Base-by-base conservation (phyloP, 179 eudicot genomes). In the Silene coronaria region DNA sequence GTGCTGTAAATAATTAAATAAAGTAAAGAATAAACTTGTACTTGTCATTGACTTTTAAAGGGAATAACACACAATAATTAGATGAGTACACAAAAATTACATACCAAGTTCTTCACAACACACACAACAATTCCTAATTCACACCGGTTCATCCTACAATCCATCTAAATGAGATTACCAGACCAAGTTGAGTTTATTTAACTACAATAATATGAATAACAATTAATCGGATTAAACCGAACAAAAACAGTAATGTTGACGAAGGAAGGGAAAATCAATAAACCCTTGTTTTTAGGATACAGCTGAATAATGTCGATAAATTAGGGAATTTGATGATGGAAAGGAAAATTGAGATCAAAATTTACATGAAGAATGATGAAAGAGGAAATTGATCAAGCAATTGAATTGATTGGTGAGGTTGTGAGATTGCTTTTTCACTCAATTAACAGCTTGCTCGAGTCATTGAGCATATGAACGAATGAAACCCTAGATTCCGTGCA, bases 241-340 rank as follows among this genome's bases (percentile, higher is more conserved):
- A 17, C 6, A 22, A 21, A 77, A 77, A 71, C 61, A 69, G 62
- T 70, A 70, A 51, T 48, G 1, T 22, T 30, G 73, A 17, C 34
- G 38, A 36, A 13, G 19, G 51, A 42, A 57, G 3, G 6, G 13
- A 12, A 45, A 45, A 45, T 2, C 4, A 58, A 42, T 2, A 73
- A 73, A 34, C 81, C 77, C 71, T 74, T 73, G 27, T 48, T 73
- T 28, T 45, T 11, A 0, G 51, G 51, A 45, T 45, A 45, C 14
- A 0, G 51, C 11, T 45, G 51, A 45, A 45, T 11, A 11, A 12
- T 45, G 51, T 45, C 51, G 16, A 45, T 45, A 45, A 45, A 45
- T 11, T 45, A 28, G 57, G 53, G 67, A 76, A 74, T 1, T 17
- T 17, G 78, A 58, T 45, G 69, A 46, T 42, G 12, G 0, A 27